phyloP scores from a whole-genome alignment of 2,329 filamentous ascomycete genomes.

The Tolypocladium capitatum region DNA sequence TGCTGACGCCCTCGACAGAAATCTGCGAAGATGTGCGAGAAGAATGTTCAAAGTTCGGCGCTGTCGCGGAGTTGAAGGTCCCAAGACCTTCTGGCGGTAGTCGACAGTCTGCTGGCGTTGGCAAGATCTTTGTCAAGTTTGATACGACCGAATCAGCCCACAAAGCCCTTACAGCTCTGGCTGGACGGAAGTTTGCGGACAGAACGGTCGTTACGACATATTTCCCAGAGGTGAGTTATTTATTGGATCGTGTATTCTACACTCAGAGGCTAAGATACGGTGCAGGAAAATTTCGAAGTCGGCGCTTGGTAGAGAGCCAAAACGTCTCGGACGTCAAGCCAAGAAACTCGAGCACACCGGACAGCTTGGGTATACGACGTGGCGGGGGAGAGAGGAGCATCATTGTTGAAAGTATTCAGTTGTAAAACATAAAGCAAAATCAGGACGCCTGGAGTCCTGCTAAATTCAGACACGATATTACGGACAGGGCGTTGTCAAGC shows the following conservation, averaged over 20 bases:
- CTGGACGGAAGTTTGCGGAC: slow-evolving; percentile 90
- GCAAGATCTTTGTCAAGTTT: slow-evolving; percentile 97
- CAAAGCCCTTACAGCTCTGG: slow-evolving; percentile 77
- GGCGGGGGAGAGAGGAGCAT: not conserved
- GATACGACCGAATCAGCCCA: slow-evolving; percentile 64
- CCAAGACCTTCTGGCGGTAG: slow-evolving; percentile 74
- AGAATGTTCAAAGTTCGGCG: slow-evolving; percentile 85
- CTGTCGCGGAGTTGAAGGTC: slow-evolving; percentile 78
- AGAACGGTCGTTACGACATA: slow-evolving; percentile 93
- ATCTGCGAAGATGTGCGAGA: slow-evolving; percentile 90
- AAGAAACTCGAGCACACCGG: not conserved
- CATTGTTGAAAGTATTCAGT: slow-evolving; percentile 2
- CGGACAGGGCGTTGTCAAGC: not conserved
- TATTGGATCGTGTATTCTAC: not conserved
- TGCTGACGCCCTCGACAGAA: slow-evolving; percentile 43
- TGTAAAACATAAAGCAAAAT: slow-evolving; percentile 7
- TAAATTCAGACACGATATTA: not conserved
- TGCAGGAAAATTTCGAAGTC: slow-evolving; percentile 84
- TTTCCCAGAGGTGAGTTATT: slow-evolving; percentile 65
- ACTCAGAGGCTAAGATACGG: slow-evolving; percentile 16
- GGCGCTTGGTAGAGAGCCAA: slow-evolving; percentile 56
- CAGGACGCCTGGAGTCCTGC: not conserved
- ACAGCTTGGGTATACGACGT: slow-evolving; percentile 4
- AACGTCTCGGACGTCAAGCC: not conserved
- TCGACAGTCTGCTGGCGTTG: slow-evolving; percentile 76